Base-by-base conservation (phyloP, 2,329 filamentous ascomycete genomes). In the Lasiodiplodia gonubiensis region DNA sequence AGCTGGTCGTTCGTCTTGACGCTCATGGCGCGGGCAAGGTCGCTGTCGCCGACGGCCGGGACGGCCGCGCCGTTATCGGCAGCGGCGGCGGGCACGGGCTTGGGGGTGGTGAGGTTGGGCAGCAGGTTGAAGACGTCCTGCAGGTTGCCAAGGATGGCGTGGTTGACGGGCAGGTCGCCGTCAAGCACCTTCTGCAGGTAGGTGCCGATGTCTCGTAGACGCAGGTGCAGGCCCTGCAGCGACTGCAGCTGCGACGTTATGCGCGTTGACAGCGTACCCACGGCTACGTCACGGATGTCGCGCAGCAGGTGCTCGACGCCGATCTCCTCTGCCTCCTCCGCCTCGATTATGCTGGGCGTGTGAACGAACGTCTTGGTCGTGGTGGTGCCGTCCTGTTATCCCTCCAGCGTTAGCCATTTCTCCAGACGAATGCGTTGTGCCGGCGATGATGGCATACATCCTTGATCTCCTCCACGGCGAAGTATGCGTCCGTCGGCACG, bases 1-100 rank as follows among this genome's bases (percentile, higher is more conserved):
- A 99, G 88, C 83, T 99, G 95, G 80, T 99, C 95, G 77, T 99
- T 99, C 68, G 94, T 98, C 88, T 99, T 99, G 83, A 97, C 89
- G 82, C 93, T 97, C 93, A 99, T 97, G 42, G 95, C 94, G 70
- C 95, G 88, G n/a, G 93, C 91, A 65, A 99, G 86, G 79, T 98
- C 95, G 76, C 91, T 90, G 74, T 93, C 93, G 73, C 90, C 88
- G 14, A 84, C 80, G 55, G 78, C 79, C 12, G 39, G 27, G 37
- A 77, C 77, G 6, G 81, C 81, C 37, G 82, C 79, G 78, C 70
- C 82, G 30, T 33, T 33, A 51, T 89, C 89, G 5, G 85, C 81
- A 11, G 77, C 76, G 66, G 80, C 79, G 35, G 76, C 73, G 69
- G 79, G 81, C 67, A 76, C 80, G 5, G 92, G 88, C 68, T 87